Evolutionary conservation across 2,329 filamentous ascomycete species (phyloP).

Genomic region (Stenocarpella maydis): DNA sequence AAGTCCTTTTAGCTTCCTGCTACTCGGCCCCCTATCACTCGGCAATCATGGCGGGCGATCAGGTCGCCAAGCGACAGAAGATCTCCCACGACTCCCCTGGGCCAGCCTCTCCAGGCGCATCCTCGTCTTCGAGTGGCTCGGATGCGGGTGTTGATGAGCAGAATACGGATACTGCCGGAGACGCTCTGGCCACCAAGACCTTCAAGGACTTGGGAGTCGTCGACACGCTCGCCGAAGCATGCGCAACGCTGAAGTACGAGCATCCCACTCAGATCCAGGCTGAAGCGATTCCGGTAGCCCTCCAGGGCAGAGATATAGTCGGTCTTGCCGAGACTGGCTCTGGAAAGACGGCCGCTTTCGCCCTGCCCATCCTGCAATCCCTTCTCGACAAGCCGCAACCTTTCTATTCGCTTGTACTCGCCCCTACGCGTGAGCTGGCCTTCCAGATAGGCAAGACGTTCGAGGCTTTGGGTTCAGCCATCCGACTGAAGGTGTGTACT

Average conservation of each 20-base stretch:
- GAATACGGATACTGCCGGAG: slow-evolving; percentile 38
- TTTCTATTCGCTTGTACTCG: slow-evolving; percentile 87
- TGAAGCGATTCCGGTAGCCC: slow-evolving; percentile 81
- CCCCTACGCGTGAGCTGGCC: slow-evolving; percentile 92
- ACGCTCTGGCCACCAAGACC: slow-evolving; percentile 56
- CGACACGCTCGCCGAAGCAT: slow-evolving; percentile 89
- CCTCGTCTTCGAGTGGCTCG: slow-evolving; percentile 35
- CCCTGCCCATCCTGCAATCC: slow-evolving; percentile 88
- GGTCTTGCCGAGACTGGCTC: slow-evolving; percentile 94
- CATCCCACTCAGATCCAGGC: slow-evolving; percentile 88
- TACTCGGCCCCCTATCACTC: background rate
- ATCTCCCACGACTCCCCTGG: slow-evolving; percentile 42
- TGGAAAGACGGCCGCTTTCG: slow-evolving; percentile 96
- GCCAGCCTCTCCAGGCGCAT: slow-evolving; percentile 11
- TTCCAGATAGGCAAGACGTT: slow-evolving; percentile 90
- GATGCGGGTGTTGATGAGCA: slow-evolving; percentile 7
- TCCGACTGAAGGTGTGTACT: slow-evolving; percentile 85
- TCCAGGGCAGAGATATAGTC: slow-evolving; percentile 84
- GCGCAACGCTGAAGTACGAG: slow-evolving; percentile 82
- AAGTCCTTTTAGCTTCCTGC: background rate
- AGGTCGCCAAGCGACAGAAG: slow-evolving; percentile 52
- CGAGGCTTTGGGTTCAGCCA: slow-evolving; percentile 85
- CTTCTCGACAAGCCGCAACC: slow-evolving; percentile 88
- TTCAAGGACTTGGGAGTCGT: slow-evolving; percentile 83
- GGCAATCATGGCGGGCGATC: slow-evolving; percentile 5